Evolutionary conservation across 148 eudicot species (phyloP).

Genomic region (Rhododendron vialii): DNA sequence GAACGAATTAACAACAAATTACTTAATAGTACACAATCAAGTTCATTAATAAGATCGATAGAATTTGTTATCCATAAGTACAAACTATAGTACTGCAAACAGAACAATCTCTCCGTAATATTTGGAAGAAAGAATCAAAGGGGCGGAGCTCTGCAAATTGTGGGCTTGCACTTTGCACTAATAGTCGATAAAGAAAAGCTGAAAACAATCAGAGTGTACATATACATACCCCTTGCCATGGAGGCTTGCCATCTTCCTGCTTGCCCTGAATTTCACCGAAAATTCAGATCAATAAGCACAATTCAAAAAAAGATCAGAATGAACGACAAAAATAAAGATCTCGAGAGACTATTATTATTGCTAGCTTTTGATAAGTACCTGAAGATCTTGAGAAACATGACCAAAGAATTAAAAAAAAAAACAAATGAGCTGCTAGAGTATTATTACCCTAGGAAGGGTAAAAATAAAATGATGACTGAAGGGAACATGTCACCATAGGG

Average conservation of each 20-base stretch:
- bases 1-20: neutral
- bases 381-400: neutral
- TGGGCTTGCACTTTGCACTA: neutral
- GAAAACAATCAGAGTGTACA: neutral
- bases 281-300: slow-evolving; percentile 1
- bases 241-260: slow-evolving; percentile 73
- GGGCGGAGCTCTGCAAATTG: neutral
- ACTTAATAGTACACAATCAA: neutral
- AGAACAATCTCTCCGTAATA: neutral
- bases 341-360: neutral
- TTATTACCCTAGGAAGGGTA: neutral
- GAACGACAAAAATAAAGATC: neutral
- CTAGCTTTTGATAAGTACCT: neutral
- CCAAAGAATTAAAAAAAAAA: neutral
- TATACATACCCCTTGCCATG: slow-evolving; percentile 85
- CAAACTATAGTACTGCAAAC: neutral
- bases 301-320: neutral
- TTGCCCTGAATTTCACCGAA: slow-evolving; percentile 50
- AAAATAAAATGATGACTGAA: neutral
- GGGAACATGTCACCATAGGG: neutral
- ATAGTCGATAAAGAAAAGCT: neutral
- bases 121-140: neutral
- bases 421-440: neutral
- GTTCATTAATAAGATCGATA: neutral
- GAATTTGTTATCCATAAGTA: neutral